These are phyloP conservation scores for Stephania cephalantha DNA, from an alignment of 164 flowering plant species.

Conservation along the genomic window DNA sequence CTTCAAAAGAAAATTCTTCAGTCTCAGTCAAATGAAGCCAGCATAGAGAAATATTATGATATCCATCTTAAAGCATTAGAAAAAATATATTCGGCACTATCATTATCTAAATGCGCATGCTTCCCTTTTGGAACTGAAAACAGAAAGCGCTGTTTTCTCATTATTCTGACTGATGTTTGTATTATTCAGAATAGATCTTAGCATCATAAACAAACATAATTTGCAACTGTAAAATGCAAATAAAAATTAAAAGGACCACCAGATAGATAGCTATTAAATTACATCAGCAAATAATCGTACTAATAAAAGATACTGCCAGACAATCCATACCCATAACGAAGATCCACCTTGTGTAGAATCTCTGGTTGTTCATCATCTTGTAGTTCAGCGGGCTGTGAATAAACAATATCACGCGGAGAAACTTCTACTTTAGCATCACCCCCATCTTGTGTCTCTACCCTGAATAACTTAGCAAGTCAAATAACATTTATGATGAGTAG, in stretches of 20 bases:
- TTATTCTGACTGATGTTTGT: background rate
- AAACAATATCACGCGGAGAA: slow-evolving; percentile 92
- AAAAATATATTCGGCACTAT: too few species aligned
- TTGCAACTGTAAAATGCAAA: background rate
- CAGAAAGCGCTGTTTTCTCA: background rate
- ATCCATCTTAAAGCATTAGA: background rate
- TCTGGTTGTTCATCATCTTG: slow-evolving; percentile 53
- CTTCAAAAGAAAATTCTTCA: background rate
- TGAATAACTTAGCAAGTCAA: slow-evolving; percentile 20
- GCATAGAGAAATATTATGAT: background rate
- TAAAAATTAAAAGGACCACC: background rate
- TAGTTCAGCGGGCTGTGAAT: slow-evolving; percentile 75
- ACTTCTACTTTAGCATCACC: slow-evolving; percentile 97
- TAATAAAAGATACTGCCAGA: slow-evolving; percentile 3
- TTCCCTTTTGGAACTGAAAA: background rate
- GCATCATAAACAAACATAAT: background rate
- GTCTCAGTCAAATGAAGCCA: background rate
- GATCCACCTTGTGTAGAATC: slow-evolving; percentile 78
- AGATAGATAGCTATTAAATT: background rate
- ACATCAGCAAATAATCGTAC: background rate
- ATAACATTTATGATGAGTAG: background rate
- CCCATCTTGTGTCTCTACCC: slow-evolving; percentile 99
- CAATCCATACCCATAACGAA: slow-evolving; percentile 81
- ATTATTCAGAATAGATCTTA: background rate
- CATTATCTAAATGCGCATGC: background rate